These are phyloP conservation scores for Solanum arcanum DNA, from an alignment of 257 asterid genomes.

Conservation along the genomic window DNA sequence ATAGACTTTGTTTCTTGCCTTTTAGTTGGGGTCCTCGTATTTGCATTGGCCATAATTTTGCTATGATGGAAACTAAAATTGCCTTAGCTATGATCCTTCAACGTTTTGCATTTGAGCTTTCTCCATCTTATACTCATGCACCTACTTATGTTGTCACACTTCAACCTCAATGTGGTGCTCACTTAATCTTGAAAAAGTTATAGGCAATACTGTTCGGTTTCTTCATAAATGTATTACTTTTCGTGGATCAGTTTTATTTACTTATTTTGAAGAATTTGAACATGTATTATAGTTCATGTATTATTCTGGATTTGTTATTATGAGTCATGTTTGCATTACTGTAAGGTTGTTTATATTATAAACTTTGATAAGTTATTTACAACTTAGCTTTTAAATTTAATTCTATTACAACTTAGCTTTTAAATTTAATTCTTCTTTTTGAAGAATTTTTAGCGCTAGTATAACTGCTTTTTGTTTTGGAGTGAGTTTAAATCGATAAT, in stretches of 20 bases:
- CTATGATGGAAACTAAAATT: constrained; percentile 35
- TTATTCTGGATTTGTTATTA: not conserved
- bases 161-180: constrained; percentile 36
- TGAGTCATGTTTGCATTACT: not conserved
- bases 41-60: constrained; percentile 39
- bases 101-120: constrained; percentile 26
- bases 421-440: no score
- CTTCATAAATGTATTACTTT: not conserved
- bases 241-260: fast-evolving
- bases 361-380: no score
- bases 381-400: no score
- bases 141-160: constrained; percentile 31
- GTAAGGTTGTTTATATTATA: not conserved
- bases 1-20: constrained; percentile 23
- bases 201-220: not conserved
- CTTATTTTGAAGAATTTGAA: not conserved
- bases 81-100: constrained; percentile 25
- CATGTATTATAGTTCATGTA: not conserved
- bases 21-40: constrained; percentile 42
- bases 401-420: no score
- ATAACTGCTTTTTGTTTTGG: not conserved
- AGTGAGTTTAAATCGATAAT: no score
- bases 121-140: constrained; percentile 38
- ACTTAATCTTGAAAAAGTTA: constrained; percentile 7
- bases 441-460: not conserved